These are phyloP conservation scores for Sclerotinia trifoliorum DNA, from an alignment of 2,329 filamentous ascomycete genomes.

Conservation along the genomic window DNA sequence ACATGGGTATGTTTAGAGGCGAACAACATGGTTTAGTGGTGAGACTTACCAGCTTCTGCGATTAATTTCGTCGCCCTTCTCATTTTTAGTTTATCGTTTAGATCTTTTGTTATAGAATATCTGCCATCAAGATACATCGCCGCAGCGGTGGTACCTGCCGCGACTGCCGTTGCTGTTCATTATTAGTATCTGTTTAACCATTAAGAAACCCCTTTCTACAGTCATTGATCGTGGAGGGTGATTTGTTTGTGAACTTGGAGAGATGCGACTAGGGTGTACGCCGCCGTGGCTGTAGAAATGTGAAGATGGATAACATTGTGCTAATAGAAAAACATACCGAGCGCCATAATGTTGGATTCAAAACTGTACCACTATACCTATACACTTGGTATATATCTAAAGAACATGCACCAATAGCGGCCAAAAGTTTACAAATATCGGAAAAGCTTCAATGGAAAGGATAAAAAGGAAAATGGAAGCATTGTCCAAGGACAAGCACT, in stretches of 20 bases:
- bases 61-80: constrained; percentile 47
- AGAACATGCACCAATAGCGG: neutral
- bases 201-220: neutral
- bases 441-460: neutral
- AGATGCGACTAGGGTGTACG: too few species aligned
- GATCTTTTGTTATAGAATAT: constrained; percentile 63
- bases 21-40: constrained; percentile 13
- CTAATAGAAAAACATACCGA: neutral
- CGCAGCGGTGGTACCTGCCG: constrained; percentile 45
- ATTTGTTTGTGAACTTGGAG: neutral
- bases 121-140: constrained; percentile 66
- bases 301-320: neutral
- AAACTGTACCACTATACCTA: neutral
- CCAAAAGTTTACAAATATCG: neutral
- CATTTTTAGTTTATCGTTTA: constrained; percentile 47
- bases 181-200: neutral
- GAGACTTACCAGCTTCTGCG: constrained; percentile 48
- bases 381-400: neutral
- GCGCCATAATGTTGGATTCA: constrained; percentile 1
- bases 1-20: neutral
- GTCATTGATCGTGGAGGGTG: neutral
- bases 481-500: neutral
- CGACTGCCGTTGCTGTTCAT: constrained; percentile 33
- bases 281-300: neutral
- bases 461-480: neutral